phyloP scores from a whole-genome alignment of 306 rosid genomes.

The Cucumis melo region DNA sequence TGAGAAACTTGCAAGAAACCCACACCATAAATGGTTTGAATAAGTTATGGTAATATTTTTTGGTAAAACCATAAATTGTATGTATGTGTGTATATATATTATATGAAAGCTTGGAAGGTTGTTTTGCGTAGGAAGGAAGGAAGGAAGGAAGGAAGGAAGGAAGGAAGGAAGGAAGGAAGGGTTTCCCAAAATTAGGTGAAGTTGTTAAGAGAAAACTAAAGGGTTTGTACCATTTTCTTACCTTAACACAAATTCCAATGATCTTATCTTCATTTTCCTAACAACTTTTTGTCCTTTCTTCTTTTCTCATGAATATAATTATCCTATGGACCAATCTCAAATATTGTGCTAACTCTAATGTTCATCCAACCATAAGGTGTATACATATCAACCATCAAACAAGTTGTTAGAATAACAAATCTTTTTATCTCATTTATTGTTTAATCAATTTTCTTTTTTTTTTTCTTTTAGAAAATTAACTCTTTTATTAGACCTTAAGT shows the following conservation, averaged over 20 bases:
- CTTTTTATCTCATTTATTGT: no score
- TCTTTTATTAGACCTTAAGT: no score
- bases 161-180: background rate
- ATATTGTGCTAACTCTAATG: no score
- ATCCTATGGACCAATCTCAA: no score
- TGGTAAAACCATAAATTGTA: background rate
- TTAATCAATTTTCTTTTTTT: no score
- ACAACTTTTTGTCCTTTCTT: background rate
- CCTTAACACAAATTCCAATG: background rate
- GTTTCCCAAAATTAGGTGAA: background rate
- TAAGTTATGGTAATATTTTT: background rate
- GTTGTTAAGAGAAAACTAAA: background rate
- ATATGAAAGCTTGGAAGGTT: background rate
- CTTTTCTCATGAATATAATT: no score
- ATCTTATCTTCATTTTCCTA: background rate
- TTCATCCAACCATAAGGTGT: no score
- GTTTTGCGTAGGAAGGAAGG: background rate
- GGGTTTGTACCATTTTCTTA: background rate
- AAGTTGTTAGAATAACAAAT: no score
- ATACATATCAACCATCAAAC: no score
- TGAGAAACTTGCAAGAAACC: constrained; percentile 3
- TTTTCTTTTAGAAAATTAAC: no score
- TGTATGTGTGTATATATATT: background rate
- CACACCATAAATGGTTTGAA: background rate
- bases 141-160: background rate